These are phyloP conservation scores for Mangifera indica DNA, from an alignment of 345 rosid genomes.

Conservation along the genomic window DNA sequence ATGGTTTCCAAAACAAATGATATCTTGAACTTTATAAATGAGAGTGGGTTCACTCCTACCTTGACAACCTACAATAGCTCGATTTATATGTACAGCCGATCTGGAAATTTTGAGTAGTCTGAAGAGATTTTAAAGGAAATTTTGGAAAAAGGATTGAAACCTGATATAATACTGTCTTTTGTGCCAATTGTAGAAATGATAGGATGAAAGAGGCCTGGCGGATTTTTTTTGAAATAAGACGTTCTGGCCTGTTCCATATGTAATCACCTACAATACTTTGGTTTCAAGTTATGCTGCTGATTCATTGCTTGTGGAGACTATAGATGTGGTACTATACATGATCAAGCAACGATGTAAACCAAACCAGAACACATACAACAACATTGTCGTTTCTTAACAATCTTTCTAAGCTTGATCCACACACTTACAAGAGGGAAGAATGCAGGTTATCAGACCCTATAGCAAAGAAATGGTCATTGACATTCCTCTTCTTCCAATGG, in stretches of 20 bases:
- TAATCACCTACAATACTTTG: slow-evolving; percentile 82
- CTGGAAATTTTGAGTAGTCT: slow-evolving; percentile 62
- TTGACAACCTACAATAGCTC: slow-evolving; percentile 81
- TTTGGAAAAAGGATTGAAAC: slow-evolving; percentile 67
- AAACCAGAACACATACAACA: slow-evolving; percentile 73
- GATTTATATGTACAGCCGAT: slow-evolving; percentile 86
- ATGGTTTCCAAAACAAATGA: slow-evolving; percentile 68
- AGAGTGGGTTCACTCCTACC: slow-evolving; percentile 71
- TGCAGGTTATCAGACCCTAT: slow-evolving; percentile 62
- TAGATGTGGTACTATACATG: slow-evolving; percentile 71
- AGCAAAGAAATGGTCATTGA: slow-evolving; percentile 52
- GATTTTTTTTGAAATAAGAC: slow-evolving; percentile 67
- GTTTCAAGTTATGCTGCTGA: slow-evolving; percentile 80
- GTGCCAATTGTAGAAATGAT: slow-evolving; percentile 81
- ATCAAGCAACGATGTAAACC: slow-evolving; percentile 70
- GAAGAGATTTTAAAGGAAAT: slow-evolving; percentile 70
- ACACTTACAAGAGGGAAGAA: slow-evolving; percentile 49
- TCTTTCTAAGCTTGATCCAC: slow-evolving; percentile 66
- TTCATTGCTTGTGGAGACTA: slow-evolving; percentile 79
- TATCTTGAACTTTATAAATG: slow-evolving; percentile 76
- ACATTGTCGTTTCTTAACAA: slow-evolving; percentile 62
- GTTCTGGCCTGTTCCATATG: slow-evolving; percentile 69
- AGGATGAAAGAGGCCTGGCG: slow-evolving; percentile 85
- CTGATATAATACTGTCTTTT: slow-evolving; percentile 85
- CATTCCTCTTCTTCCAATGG: background rate